Evolutionary conservation across 768 basidiomycete genomes (phyloP), one percentile per base, ranked within the genome.

Genomic region (Coprinopsis strossmayeri): DNA sequence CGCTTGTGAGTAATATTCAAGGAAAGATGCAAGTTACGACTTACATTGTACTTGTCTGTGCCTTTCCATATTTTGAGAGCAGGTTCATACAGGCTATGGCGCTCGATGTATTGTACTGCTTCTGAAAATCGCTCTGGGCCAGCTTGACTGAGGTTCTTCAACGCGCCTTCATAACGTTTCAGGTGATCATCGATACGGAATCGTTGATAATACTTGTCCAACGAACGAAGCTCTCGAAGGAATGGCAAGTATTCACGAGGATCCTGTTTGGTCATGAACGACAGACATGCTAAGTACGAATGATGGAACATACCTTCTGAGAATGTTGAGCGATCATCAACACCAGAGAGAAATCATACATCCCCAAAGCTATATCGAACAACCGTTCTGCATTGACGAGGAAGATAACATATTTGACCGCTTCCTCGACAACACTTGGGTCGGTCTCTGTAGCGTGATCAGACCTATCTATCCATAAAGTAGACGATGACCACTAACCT

Each of bases 381-480:
- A 99, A 75, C 38, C 75, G 74, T 57, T 98, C 82, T 0, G 92
- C 92, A 56, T 98, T 91, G 17, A 92, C 91, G 26, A 99, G 78
- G 74, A 98, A 99, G 63, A 98, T 97, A 62, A 98, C 86, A 60
- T 98, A 99, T 61, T 94, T 97, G 58, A 98, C 88, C 4, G 96
- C 96, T 50, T 97, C 94, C 60, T 99, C 94, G 12, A 96, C 90
- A 2, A 92, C 64, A 23, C 80, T 74, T 0, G 87, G 80, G 53
- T 90, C 76, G 7, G 72, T 67, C 24, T 76, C 62, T 84, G 49
- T 21, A 49, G 37, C 13, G 3, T 34, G 3, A 44, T 30, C 11
- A 27, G 3, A 5, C 18, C n/a, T 17, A 7, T 27, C 42, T 15
- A 28, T 12, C 32, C 23, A 27, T 46, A 30, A 39, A 39, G 45